Evolutionary conservation across 805 yeast species (phyloP), one percentile per base, ranked within the genome.

Genomic region (Wickerhamomyces strasburgensis): DNA sequence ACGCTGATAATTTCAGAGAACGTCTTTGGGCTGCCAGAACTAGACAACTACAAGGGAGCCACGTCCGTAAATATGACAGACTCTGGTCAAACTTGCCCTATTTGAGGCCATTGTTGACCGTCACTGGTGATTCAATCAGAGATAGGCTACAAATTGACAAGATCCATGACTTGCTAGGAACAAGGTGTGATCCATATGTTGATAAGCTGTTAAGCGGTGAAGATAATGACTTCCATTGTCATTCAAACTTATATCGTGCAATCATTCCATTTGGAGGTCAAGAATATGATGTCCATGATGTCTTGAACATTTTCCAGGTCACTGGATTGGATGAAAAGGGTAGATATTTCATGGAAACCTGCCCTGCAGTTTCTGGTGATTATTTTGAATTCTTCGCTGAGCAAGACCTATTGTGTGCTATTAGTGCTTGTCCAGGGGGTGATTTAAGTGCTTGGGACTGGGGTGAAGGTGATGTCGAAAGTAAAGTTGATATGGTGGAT

Each of bases 361-460:
- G 80, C 44, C 85, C 85, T 2, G 79, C 84, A 3, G 61, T 68
- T 25, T 57, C 62, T 29, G 73, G 68, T 11, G 85, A 79, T 49
- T 76, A 73, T 54, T 77, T 79, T 48, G 84, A 79, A 56, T 67
- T 75, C 53, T 79, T 77, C 57, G 84, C 84, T 4, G 85, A 79
- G 49, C 73, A 72, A 32, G 84, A 79, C 49, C 57, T 78, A 40
- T 57, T 79, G 34, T 74, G 80, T 46, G 84, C 84, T 7, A 68
- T 79, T 33, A 70, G 77, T 38, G 78, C 84, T 7, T 79, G 84
- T 54, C 84, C 84, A 4, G 85, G 84, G 34, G 85, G 85, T 19
- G 84, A 78, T 55, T 60, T 78, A 41, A 73, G 80, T 19, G 64
- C 67, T 35, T 79, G 84, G 84, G 83, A 76, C 32, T 79, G 85